Evolutionary conservation across 1,139 yeast species (phyloP).

Genomic region (Nadsonia starkeyi-henricii): DNA sequence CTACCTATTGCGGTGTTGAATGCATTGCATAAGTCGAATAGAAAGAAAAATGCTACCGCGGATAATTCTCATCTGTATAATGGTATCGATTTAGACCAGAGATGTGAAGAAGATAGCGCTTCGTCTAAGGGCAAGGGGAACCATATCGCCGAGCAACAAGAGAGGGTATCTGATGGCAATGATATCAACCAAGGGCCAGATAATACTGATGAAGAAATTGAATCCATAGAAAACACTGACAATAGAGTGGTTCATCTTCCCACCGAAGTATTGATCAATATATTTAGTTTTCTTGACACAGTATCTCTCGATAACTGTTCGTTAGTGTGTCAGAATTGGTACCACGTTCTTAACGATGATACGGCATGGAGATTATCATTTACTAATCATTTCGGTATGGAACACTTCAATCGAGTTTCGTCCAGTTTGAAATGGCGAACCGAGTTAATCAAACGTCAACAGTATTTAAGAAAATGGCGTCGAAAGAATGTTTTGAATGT

Average conservation of each 20-base stretch:
- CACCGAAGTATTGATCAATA: conserved; percentile 25
- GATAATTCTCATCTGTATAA: too few species aligned
- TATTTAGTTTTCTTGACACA: conserved; percentile 19
- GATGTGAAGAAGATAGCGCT: too few species aligned
- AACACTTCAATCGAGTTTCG: conserved; percentile 18
- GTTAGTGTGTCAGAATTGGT: conserved; percentile 23
- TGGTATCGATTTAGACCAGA: too few species aligned
- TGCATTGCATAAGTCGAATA: too few species aligned
- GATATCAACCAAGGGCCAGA: too few species aligned
- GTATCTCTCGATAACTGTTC: conserved; percentile 20
- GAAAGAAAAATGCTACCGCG: too few species aligned
- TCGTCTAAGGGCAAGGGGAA: too few species aligned
- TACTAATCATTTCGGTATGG: conserved; percentile 12
- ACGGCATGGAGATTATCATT: conserved; percentile 23
- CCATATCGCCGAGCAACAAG: too few species aligned
- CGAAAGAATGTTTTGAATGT: conserved; percentile 17
- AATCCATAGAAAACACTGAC: not conserved
- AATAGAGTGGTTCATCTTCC: conserved; percentile 14
- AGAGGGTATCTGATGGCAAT: too few species aligned
- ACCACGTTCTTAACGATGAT: conserved; percentile 19
- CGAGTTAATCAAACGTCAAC: conserved; percentile 18
- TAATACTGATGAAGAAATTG: too few species aligned
- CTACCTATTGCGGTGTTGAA: too few species aligned
- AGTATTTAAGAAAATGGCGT: conserved; percentile 19
- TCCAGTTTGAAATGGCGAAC: conserved; percentile 20